Conservation (phyloP, 371 early-diverging fungal genomes). For the Scutellospora calospora region DNA sequence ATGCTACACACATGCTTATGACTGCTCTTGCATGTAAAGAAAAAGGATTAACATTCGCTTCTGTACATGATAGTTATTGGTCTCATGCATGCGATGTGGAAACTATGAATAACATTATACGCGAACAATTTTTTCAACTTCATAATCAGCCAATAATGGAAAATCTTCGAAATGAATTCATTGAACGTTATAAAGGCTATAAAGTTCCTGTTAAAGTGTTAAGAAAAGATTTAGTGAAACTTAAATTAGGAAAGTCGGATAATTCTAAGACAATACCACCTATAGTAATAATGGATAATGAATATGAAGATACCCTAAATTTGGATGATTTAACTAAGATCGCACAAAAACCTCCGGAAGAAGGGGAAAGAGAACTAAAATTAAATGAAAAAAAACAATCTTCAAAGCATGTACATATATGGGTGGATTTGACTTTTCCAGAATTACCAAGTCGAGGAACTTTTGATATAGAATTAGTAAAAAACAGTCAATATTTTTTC, state of each 20-base stretch:
- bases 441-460: conserved; percentile 84
- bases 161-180: conserved; percentile 84
- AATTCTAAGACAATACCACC: conserved; percentile 31
- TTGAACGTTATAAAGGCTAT: conserved; percentile 80
- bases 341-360: conserved; percentile 45
- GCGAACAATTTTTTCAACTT: conserved; percentile 90
- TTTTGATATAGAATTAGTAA: conserved; percentile 85
- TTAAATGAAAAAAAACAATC: conserved; percentile 44
- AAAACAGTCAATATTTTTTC: conserved; percentile 92
- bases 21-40: conserved; percentile 89
- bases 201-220: conserved; percentile 68
- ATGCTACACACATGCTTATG: conserved; percentile 98
- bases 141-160: conserved; percentile 89
- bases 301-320: conserved; percentile 49
- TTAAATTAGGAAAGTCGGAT: conserved; percentile 25
- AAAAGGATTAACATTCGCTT: conserved; percentile 86
- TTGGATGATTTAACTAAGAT: conserved; percentile 43
- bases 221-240: conserved; percentile 49
- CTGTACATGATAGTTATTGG: conserved; percentile 99
- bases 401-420: conserved; percentile 58
- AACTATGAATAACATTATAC: conserved; percentile 83
- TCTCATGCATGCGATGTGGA: conserved; percentile 95
- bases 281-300: neutral
- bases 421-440: conserved; percentile 78
- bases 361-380: conserved; percentile 24